Base-by-base conservation (phyloP, 2,329 filamentous ascomycete genomes). In the Thelonectria discophora region DNA sequence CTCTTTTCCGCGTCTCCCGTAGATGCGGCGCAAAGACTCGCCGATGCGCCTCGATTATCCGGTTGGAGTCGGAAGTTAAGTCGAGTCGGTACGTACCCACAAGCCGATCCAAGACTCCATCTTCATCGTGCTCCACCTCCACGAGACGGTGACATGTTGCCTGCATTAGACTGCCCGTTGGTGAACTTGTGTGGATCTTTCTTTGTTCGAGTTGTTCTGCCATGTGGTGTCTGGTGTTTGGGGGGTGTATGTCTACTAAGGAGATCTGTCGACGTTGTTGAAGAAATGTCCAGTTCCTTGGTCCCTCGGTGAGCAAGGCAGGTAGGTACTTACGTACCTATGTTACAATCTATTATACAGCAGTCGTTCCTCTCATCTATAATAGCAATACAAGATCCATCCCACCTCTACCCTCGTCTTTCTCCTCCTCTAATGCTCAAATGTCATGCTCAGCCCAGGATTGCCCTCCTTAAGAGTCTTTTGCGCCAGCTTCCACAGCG, bases 381-480 rank as follows among this genome's bases (percentile, higher is more conserved):
- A n/a, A n/a, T n/a, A n/a, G n/a, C n/a, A n/a, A n/a, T n/a, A n/a
- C n/a, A n/a, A n/a, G n/a, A n/a, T n/a, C n/a, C n/a, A n/a, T n/a
- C n/a, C n/a, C n/a, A n/a, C n/a, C 49, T 24, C 42, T 43, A 17
- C 30, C 11, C 42, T 6, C 20, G 56, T 2, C 27, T 32, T 11
- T 8, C 80, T 54, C 64, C 4, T 7, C 4, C 7, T 37, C 57
- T 40, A 70, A 55, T 59, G 62, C 21, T 67, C 60, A 20, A 53
- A 65, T 30, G 63, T 56, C 60, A 77, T 73, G 58, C 72, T 67
- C 48, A 78, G 49, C 11, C 76, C 76, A 0, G 75, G 75, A 30
- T 76, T 79, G 32, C 69, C 69, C 50, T 69, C 70, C 37, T 69
- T 65, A 27, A 79, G 45, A 11, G 67, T 70, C 62, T 70, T 65